Conservation (phyloP, 2,329 filamentous ascomycete species). For the Tolypocladium tropicale region DNA sequence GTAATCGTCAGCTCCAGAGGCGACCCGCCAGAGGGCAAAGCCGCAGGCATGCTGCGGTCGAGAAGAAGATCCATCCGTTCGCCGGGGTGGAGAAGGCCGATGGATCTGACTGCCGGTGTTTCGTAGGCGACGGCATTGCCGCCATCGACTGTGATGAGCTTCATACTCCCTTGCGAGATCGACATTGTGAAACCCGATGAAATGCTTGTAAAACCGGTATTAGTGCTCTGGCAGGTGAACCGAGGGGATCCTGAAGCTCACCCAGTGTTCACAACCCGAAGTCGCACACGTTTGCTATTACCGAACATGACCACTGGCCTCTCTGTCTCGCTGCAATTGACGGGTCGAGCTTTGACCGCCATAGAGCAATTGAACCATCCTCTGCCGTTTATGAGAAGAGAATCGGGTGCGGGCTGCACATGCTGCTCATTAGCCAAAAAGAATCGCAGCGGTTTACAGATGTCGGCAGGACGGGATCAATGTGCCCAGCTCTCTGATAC, state of each 20-base stretch:
- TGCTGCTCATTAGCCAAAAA: constrained; percentile 17
- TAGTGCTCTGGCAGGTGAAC: background rate
- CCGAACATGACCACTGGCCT: constrained; percentile 4
- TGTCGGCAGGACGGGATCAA: background rate
- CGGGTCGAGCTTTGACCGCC: constrained; percentile 6
- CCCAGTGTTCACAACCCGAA: constrained; percentile 11
- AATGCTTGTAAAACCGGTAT: background rate
- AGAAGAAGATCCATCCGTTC: constrained; percentile 11
- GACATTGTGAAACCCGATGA: constrained; percentile 4
- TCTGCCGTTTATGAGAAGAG: constrained; percentile 27
- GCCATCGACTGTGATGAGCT: constrained; percentile 10
- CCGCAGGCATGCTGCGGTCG: background rate
- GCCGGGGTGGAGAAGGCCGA: constrained; percentile 12
- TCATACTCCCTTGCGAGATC: constrained; percentile 3
- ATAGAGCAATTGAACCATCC: constrained; percentile 11
- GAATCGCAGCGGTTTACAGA: background rate
- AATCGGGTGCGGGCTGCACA: constrained; percentile 25
- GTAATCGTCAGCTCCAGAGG: constrained; percentile 1
- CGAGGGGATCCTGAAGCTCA: background rate
- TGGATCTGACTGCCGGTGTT: constrained; percentile 5
- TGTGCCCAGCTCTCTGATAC: background rate
- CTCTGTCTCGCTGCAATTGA: constrained; percentile 4
- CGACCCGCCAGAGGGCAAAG: background rate
- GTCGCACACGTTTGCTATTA: constrained; percentile 4
- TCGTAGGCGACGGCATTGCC: constrained; percentile 3